Evolutionary conservation across 2,329 filamentous ascomycete species (phyloP).

Genomic region (Scolecobasidium constrictum): DNA sequence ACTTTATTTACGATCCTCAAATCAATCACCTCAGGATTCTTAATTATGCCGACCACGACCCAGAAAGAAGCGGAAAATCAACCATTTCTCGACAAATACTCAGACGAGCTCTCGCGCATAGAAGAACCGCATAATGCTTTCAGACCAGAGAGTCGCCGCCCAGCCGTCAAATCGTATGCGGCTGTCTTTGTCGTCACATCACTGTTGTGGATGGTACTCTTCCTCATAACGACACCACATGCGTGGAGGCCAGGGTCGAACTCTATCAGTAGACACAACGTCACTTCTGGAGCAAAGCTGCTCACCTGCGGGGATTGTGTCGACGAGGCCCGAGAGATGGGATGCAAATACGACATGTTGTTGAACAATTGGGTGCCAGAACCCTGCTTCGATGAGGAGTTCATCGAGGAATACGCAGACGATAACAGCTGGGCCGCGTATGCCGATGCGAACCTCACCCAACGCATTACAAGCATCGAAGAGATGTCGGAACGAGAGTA

Average conservation of each 20-base stretch:
- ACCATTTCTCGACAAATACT: constrained; percentile 4
- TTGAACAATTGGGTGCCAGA: constrained; percentile 25
- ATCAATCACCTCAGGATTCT: too few relatives aligned
- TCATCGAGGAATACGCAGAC: constrained; percentile 19
- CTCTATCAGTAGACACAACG: constrained; percentile 3
- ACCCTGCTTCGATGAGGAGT: constrained; percentile 23
- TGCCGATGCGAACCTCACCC: constrained; percentile 1
- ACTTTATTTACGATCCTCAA: too few relatives aligned
- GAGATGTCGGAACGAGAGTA: constrained; percentile 6
- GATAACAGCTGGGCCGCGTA: constrained; percentile 7
- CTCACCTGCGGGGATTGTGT: constrained; percentile 21
- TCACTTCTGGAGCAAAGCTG: constrained; percentile 5
- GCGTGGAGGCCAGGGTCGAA: background rate
- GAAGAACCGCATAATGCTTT: too few relatives aligned
- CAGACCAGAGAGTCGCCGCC: background rate
- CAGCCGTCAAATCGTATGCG: background rate
- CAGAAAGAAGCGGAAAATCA: constrained; percentile 4
- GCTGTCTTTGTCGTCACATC: constrained; percentile 8
- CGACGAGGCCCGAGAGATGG: constrained; percentile 17
- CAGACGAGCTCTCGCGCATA: background rate
- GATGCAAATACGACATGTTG: constrained; percentile 25
- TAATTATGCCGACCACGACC: too few relatives aligned
- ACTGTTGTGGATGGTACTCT: constrained; percentile 3
- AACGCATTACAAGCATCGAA: background rate
- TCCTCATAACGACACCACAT: background rate